Conservation (phyloP, 768 basidiomycete genomes). For the Scleroderma bovista region DNA sequence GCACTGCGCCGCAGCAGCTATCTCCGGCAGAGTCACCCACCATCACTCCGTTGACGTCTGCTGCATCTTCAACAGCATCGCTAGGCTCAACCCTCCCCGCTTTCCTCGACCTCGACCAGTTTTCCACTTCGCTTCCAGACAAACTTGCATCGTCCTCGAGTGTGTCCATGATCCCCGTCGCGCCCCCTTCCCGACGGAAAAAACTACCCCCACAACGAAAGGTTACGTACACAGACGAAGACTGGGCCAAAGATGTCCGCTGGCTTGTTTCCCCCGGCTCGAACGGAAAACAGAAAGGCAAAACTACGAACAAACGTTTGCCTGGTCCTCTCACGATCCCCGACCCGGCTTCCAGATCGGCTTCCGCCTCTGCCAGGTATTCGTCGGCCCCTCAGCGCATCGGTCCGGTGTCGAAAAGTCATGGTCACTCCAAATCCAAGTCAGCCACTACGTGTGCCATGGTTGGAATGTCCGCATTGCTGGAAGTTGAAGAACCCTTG, state of each 20-base stretch:
- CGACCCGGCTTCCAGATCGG: background rate
- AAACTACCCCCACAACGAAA: slow-evolving; percentile 18
- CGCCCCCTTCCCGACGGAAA: slow-evolving; percentile 7
- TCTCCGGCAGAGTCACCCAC: slow-evolving; percentile 15
- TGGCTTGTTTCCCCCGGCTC: slow-evolving; percentile 45
- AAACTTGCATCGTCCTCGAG: slow-evolving; percentile 8
- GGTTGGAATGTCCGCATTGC: slow-evolving; percentile 47
- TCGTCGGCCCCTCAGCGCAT: slow-evolving; percentile 10
- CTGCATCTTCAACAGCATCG: slow-evolving; percentile 25
- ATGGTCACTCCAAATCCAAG: slow-evolving; percentile 20
- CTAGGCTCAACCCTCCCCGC: slow-evolving; percentile 13
- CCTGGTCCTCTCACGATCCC: background rate
- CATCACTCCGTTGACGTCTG: slow-evolving; percentile 19
- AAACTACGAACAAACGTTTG: slow-evolving; percentile 2
- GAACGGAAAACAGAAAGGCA: slow-evolving; percentile 15
- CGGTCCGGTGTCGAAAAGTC: slow-evolving; percentile 20
- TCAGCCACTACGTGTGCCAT: slow-evolving; percentile 38
- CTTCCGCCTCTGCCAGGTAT: background rate
- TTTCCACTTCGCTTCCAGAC: slow-evolving; percentile 26
- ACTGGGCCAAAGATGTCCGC: slow-evolving; percentile 65
- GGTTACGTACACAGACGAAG: slow-evolving; percentile 44
- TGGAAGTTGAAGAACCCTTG: slow-evolving; percentile 48
- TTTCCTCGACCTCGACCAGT: slow-evolving; percentile 32
- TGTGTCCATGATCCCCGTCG: slow-evolving; percentile 14
- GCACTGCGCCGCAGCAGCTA: slow-evolving; percentile 9